phyloP scores from a whole-genome alignment of 495 filamentous ascomycete species.

The Neurospora terricola region DNA sequence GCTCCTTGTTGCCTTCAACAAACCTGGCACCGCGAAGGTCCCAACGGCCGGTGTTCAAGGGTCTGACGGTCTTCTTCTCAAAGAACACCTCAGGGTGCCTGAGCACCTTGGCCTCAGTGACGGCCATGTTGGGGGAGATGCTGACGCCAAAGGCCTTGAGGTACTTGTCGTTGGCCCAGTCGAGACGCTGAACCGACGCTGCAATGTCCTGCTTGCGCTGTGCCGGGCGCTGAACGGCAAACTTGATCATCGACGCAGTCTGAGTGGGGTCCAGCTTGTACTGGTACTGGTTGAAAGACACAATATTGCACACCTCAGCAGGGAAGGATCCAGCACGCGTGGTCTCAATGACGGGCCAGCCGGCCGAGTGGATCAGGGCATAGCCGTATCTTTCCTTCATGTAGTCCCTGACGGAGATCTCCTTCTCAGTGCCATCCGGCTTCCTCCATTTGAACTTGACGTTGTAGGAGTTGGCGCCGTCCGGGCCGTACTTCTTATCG shows the following conservation, averaged over 20 bases:
- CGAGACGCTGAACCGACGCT: constrained; percentile 52
- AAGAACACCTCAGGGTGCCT: constrained; percentile 61
- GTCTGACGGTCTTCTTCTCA: constrained; percentile 37
- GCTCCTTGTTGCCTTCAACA: constrained; percentile 42
- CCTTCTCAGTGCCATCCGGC: constrained; percentile 31
- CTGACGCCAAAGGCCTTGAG: constrained; percentile 58
- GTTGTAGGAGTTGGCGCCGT: constrained; percentile 42
- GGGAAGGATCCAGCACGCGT: constrained; percentile 59
- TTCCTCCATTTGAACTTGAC: constrained; percentile 49
- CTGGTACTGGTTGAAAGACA: constrained; percentile 60
- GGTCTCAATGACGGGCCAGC: constrained; percentile 60
- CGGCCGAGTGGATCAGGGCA: constrained; percentile 36
- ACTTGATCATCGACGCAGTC: constrained; percentile 80
- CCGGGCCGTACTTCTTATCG: constrained; percentile 13
- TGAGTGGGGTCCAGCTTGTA: constrained; percentile 65
- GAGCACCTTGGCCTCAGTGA: constrained; percentile 60
- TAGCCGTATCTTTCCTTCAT: constrained; percentile 54
- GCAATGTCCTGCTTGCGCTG: constrained; percentile 51
- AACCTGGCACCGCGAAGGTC: constrained; percentile 76
- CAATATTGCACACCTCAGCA: constrained; percentile 55
- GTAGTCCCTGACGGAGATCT: constrained; percentile 53
- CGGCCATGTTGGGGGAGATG: constrained; percentile 51
- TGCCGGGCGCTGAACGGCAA: constrained; percentile 56
- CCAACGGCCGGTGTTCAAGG: constrained; percentile 63
- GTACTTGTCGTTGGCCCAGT: constrained; percentile 58